Evolutionary conservation across 2,329 filamentous ascomycete genomes (phyloP), one percentile per base, ranked within the genome.

Genomic region (Diaporthe vexans): DNA sequence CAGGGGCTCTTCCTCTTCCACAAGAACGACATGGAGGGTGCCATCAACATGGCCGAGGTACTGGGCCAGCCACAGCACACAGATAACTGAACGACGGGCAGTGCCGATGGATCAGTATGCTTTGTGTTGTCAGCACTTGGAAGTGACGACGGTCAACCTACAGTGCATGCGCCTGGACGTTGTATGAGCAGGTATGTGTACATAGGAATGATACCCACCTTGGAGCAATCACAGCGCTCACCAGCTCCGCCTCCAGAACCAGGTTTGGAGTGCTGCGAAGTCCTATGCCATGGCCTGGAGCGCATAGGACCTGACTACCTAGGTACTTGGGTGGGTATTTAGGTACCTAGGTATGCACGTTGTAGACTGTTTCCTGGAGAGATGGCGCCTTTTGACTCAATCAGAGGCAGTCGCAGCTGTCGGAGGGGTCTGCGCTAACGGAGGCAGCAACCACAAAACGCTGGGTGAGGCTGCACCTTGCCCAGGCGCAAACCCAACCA

Each of bases 1-100:
- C 97, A 99, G 83, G 97, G 97, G 0, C 84, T 99, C 58, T 99
- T 99, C 83, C 83, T 98, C 82, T 97, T 97, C 82, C 97, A 98
- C 84, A 99, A 99, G 85, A 94, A 93, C 77, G 90, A 97, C 79
- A 94, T 95, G 87, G 89, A 95, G 77, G 95, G 96, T 2, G 96
- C 96, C 19, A 95, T 98, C 77, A 85, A 86, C 21, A 95, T 94
- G 92, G 93, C 92, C 1, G 92, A 94, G 76, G 90, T 89, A 2
- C 84, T 94, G 74, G 74, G 74, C 15, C 67, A 76, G 40, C 72
- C 74, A 7, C 58, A 59, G 48, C 72, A 73, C 10, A 76, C 72
- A n/a, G 74, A 74, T 24, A 54, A 51, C 48, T 76, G 72, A 76
- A 51, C 46, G 13, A 11, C n/a, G 58, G 35, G 17, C 65, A 17